Base-by-base conservation (phyloP, 306 rosid species). In the Trifolium subterraneum region DNA sequence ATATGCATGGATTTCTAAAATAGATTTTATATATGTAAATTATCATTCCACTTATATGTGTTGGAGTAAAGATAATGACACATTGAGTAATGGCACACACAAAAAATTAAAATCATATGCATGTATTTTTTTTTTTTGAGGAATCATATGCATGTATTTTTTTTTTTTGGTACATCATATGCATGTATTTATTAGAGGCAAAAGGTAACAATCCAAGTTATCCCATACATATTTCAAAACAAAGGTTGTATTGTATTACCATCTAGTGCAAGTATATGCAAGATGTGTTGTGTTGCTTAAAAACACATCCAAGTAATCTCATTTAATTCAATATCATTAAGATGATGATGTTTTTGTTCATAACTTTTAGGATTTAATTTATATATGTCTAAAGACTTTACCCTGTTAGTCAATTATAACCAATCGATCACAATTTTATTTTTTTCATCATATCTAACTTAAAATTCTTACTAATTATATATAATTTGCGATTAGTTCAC, bases 1-100 rank as follows among this genome's bases (percentile, higher is more conserved):
- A 25, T 23, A 58, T 72, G 64, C 79, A 72, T 79, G 74, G 61
- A 72, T 64, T 47, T 55, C n/a, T 68, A 50, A 44, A 54, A 56
- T 72, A 27, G 5, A 39, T 35, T 38, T 64, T 52, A 27, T 56
- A 42, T 7, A 70, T 54, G 56, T 35, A 55, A 72, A 41, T 19
- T 63, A 51, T 29, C 29, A 41, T 54, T 78, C 10, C 38, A 22
- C n/a, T 8, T 27, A 5, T 50, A 15, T 61, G 33, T 50, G 19
- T 44, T 44, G 8, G 8, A 35, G 38, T 35, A 36, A 36, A 7
- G 39, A 36, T 8, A 36, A 36, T 36, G 39, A 36, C 10, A 36
- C 39, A 6, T 36, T 36, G 10, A 36, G 39, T 36, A 36, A 36
- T 36, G 8, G 10, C 10, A 7, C 39, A 1, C 39, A 7, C 39